These are phyloP conservation scores for Agastache rugosa DNA, from an alignment of 257 asterid species.

Conservation along the genomic window DNA sequence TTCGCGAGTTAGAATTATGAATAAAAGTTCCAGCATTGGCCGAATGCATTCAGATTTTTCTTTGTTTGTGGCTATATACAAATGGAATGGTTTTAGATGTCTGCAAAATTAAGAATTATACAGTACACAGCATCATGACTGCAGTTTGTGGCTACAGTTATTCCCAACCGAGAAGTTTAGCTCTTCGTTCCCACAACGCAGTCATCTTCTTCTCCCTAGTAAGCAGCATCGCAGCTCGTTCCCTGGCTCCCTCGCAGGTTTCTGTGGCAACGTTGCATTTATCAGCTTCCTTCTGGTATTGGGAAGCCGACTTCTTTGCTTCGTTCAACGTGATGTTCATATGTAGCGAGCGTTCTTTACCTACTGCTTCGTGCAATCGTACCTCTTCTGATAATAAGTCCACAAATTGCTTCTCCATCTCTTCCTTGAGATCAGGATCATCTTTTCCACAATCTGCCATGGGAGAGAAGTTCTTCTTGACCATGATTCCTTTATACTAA, in stretches of 20 bases:
- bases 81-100: neutral
- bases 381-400: constrained; percentile 86
- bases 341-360: constrained; percentile 63
- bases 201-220: constrained; percentile 73
- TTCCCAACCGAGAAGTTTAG: constrained; percentile 80
- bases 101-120: constrained; percentile 11
- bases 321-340: constrained; percentile 80
- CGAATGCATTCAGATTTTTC: neutral
- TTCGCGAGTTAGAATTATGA: constrained; percentile 32
- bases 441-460: constrained; percentile 85
- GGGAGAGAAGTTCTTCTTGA: neutral
- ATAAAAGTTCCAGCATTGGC: constrained; percentile 26
- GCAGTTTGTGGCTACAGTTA: neutral
- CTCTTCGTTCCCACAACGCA: constrained; percentile 74
- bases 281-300: constrained; percentile 84
- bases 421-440: constrained; percentile 90
- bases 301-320: constrained; percentile 75
- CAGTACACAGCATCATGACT: neutral
- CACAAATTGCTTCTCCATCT: constrained; percentile 88
- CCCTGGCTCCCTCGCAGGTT: constrained; percentile 90
- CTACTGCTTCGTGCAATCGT: constrained; percentile 66
- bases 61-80: neutral
- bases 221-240: constrained; percentile 66
- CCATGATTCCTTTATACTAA: neutral
- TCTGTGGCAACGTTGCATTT: constrained; percentile 88